Evolutionary conservation across 352 stramenopile species (phyloP), one percentile per base, ranked within the genome.

Genomic region (Phytophthora megakarya): DNA sequence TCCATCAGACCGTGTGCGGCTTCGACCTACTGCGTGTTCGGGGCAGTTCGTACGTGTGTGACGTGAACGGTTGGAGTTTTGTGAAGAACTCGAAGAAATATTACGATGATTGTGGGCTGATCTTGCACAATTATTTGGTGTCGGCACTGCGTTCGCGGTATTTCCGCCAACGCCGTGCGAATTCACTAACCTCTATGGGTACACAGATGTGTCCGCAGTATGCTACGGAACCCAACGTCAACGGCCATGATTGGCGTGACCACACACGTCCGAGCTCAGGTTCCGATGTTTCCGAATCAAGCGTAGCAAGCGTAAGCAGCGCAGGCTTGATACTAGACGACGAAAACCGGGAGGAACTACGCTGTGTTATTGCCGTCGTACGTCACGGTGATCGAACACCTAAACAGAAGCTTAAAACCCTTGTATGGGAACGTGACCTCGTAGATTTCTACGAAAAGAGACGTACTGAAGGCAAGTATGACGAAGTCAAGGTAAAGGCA

Each of bases 21-120:
- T 99, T 99, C 70, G 98, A 99, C 76, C 77, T 99, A 44, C 80
- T 99, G 28, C 86, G 97, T 30, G 86, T 94, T 81, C 88, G 81
- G 25, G 92, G 79, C 61, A 96, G 66, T 33, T 97, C 94, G 22
- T 99, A 98, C 73, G 97, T 99, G 10, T 99, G 98, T 81, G 98
- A 99, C 79, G 98, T 99, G 19, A 99, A 99, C 76, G 98, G 98
- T 19, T 99, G 96, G 93, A 99, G 92, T 68, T 99, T 99, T 75
- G 98, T 99, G 18, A 99, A 95, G 65, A 95, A 93, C 67, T 95
- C 87, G 32, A 92, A 97, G 44, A 99, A 99, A 85, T 99, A 99
- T 77, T 99, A 99, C 66, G 97, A 99, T 71, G 97, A 99, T 76
- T 98, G 95, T 66, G 95, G 95, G 3, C 81, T 98, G 48, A 96